Conservation (phyloP, 257 asterid species). For the Salvia miltiorrhiza region DNA sequence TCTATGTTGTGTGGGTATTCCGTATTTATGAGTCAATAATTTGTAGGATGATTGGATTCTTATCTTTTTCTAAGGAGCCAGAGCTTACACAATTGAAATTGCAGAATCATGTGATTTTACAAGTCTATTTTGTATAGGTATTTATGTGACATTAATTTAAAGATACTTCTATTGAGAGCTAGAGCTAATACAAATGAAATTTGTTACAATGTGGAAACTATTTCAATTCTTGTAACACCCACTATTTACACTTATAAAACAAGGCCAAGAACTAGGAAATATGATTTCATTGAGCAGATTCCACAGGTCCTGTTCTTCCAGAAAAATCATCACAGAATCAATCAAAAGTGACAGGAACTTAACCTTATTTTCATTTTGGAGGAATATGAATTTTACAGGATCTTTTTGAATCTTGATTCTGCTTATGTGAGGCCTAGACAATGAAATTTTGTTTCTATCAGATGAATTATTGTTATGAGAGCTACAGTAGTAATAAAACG, state of each 20-base stretch:
- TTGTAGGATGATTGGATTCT: too few relatives aligned
- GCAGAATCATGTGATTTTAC: neutral
- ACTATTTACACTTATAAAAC: neutral
- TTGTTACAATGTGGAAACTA: neutral
- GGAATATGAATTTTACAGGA: neutral
- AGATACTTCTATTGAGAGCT: neutral
- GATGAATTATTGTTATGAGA: neutral
- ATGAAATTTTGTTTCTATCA: neutral
- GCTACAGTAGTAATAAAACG: too few relatives aligned
- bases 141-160: neutral
- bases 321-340: neutral
- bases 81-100: too few relatives aligned
- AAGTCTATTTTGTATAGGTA: neutral
- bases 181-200: neutral
- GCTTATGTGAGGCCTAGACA: neutral
- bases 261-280: neutral
- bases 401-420: neutral
- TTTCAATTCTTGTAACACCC: neutral
- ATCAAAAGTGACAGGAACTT: neutral
- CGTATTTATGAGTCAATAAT: too few relatives aligned
- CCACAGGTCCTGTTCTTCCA: neutral
- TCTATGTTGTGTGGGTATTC: too few relatives aligned
- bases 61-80: too few relatives aligned
- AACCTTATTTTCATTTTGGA: neutral
- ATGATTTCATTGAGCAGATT: neutral